Base-by-base conservation (phyloP, 148 eudicot genomes). In the Cornus florida region DNA sequence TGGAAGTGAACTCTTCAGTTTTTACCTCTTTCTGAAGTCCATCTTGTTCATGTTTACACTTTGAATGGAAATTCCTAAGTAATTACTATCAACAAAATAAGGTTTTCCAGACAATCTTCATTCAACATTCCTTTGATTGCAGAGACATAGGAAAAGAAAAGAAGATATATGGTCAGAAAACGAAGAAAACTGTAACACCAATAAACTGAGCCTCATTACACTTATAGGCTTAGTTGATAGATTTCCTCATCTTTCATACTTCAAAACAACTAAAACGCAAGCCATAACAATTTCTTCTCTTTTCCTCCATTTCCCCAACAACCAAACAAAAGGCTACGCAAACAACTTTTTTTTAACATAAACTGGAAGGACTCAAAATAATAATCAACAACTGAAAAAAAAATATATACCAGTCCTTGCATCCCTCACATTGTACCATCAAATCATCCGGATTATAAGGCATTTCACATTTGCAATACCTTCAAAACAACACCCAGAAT, bases 401-500 rank as follows among this genome's bases (percentile, higher is more conserved):
- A 43, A 2, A 43, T 43, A 43, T 43, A 67, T 82, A 84, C 86
- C 86, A 82, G 62, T 87, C 85, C 73, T 78, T 82, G 82, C 87
- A 87, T 4, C 75, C 84, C 35, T 86, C 88, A 72, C 88, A 86
- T 78, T 83, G 86, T 10, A 86, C 83, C 86, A 83, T 86, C 50
- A 86, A 71, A 57, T 86, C 80, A 70, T 86, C 89, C 2, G 89
- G 89, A 53, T 86, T 86, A 48, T 86, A 81, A 1, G 86, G 86
- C 89, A 81, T 81, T 80, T 83, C 86, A 17, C 89, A 86, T 72
- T 81, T 86, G 81, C 89, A 86, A 68, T 86, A 86, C 84, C 89
- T 83, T 70, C 71, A 78, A 59, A 67, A 62, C 8, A 70, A 59
- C 71, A 72, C 8, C 9, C 10, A 14, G 13, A 20, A 78, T n/a